Evolutionary conservation across 306 rosid species (phyloP).

Genomic region (Canavalia ensiformis): DNA sequence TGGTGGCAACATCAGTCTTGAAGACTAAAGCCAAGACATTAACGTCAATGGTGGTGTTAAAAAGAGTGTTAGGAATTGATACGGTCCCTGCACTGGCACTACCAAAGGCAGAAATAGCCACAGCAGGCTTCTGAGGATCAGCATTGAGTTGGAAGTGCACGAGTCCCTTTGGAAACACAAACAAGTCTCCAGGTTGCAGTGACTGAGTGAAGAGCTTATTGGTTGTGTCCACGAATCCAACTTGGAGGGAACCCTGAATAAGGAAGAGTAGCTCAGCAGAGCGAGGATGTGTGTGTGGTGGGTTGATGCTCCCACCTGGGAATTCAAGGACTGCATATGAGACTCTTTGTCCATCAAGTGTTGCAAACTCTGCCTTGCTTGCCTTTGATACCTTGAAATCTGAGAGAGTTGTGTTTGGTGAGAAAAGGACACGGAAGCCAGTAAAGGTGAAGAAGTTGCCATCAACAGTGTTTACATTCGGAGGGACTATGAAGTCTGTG

Average conservation of each 20-base stretch:
- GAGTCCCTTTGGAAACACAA: constrained; percentile 66
- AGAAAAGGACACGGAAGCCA: constrained; percentile 43
- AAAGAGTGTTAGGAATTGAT: constrained; percentile 53
- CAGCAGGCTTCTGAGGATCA: background rate
- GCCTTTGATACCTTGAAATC: constrained; percentile 54
- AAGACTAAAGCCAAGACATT: constrained; percentile 61
- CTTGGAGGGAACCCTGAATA: constrained; percentile 50
- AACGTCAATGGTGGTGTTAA: constrained; percentile 54
- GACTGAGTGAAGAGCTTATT: constrained; percentile 59
- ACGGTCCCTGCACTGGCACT: constrained; percentile 61
- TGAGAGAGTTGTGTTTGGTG: background rate
- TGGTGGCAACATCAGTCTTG: constrained; percentile 57
- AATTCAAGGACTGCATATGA: constrained; percentile 57
- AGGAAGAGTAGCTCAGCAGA: constrained; percentile 62
- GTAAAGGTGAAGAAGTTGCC: constrained; percentile 67
- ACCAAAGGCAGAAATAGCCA: constrained; percentile 64
- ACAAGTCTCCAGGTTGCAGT: constrained; percentile 52
- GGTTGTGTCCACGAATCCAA: constrained; percentile 64
- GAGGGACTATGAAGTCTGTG: constrained; percentile 51
- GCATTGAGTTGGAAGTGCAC: constrained; percentile 63
- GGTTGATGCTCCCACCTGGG: constrained; percentile 50
- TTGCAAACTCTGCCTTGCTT: constrained; percentile 55
- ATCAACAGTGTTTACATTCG: background rate
- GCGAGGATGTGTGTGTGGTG: constrained; percentile 67
- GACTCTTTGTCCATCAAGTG: constrained; percentile 68